Evolutionary conservation across 148 eudicot species (phyloP), one percentile per base, ranked within the genome.

Genomic region (Suaeda aralocaspica): DNA sequence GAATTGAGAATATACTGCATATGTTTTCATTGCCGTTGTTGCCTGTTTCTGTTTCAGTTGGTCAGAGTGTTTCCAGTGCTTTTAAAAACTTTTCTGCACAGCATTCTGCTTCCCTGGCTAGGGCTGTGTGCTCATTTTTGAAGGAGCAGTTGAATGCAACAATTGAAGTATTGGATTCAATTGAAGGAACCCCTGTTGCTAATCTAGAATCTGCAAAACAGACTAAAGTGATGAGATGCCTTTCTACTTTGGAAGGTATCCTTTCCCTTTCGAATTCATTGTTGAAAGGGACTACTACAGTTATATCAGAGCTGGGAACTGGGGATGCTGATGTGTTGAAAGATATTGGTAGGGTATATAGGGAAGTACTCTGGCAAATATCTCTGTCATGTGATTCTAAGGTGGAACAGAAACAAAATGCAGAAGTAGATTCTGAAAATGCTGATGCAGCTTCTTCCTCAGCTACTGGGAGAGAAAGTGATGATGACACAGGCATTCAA

Each of bases 41-140:
- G 85, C 97, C 99, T 66, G 81, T 85, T 77, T 80, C 96, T 13
- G 89, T 83, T 69, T 86, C 99, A 69, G 74, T 94, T 70, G 97
- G 99, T 63, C 99, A 87, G 81, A 87, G 84, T 73, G 73, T 89
- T 73, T 88, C 97, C 64, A 75, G 81, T 76, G 96, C 99, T 65
- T 94, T 94, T 68, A 94, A 94, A 80, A 91, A 86, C 74, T 94
- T 94, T 76, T 94, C 99, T 39, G 85, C 92, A 1, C 99, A 91
- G 62, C 96, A 94, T 78, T 91, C 99, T 49, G 84, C 85, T 67
- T 77, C 97, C 48, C 84, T 94, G 80, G 97, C 97, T 73, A 86
- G 87, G 73, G 88, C 92, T 39, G 88, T 89, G 49, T 94, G 97
- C 72, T 80, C 88, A 28, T 87, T 91, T 72, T 70, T 94, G 80